Percentiles rank a stretch among this genome's conserved stretches.
Evolutionary conservation across 2,329 filamentous ascomycete species (phyloP).

Genomic region (Cyphellophora europaea): DNA sequence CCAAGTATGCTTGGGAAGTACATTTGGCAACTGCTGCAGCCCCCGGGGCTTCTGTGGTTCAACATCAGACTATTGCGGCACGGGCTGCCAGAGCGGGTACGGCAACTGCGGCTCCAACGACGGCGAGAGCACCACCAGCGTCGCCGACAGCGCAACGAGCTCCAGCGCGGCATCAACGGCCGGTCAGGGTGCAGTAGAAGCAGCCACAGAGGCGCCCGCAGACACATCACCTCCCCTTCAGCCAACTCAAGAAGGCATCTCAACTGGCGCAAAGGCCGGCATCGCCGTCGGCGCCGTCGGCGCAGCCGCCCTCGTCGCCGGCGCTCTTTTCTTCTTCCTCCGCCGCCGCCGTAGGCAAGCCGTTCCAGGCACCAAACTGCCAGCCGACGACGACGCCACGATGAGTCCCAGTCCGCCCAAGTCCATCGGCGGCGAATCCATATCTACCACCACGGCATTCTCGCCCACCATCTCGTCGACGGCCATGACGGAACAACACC

Average conservation of each 20-base stretch:
- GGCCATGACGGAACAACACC: no score
- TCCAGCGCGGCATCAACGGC: background rate
- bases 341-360: constrained; percentile 4
- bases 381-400: no score
- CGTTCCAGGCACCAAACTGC: no score
- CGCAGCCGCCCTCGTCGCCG: constrained; percentile 5
- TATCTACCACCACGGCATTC: no score
- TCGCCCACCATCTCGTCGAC: no score
- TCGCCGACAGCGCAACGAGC: background rate
- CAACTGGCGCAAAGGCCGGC: constrained; percentile 10
- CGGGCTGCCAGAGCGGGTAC: constrained; percentile 1
- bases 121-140: background rate
- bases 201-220: background rate
- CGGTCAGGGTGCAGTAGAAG: background rate
- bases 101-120: background rate
- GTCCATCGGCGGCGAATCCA: no score
- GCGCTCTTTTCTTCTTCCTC: constrained; percentile 10
- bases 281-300: constrained; percentile 12
- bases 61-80: background rate
- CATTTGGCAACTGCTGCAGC: constrained; percentile 2
- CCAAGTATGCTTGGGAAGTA: background rate
- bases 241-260: background rate
- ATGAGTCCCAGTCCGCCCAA: no score
- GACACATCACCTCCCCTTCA: background rate
- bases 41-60: constrained; percentile 1